Conservation (phyloP, 2,329 filamentous ascomycete species). For the Akanthomyces uredinophilus region DNA sequence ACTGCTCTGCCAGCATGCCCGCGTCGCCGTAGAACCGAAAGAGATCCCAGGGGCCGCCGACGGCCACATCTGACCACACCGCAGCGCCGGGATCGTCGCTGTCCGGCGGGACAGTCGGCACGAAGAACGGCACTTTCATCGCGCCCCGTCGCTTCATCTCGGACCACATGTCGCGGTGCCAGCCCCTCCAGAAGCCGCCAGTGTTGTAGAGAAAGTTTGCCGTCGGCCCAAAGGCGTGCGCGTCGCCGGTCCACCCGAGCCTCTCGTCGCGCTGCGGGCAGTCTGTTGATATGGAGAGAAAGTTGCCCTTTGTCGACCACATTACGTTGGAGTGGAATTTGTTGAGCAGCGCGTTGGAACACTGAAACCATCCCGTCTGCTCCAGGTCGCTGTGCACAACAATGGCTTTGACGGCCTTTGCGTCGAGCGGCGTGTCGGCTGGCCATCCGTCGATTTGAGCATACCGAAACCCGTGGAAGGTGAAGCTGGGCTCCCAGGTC, state of each 20-base stretch:
- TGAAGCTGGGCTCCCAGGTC: constrained; percentile 43
- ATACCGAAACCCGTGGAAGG: constrained; percentile 49
- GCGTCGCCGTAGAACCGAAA: constrained; percentile 35
- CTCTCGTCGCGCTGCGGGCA: constrained; percentile 53
- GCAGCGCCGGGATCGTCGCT: constrained; percentile 15
- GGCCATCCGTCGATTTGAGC: constrained; percentile 43
- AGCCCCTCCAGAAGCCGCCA: constrained; percentile 43
- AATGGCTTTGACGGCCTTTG: constrained; percentile 23
- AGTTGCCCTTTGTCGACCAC: constrained; percentile 57
- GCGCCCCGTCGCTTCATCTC: constrained; percentile 24
- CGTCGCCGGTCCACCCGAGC: constrained; percentile 49
- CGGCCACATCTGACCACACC: constrained; percentile 15
- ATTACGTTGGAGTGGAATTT: constrained; percentile 48
- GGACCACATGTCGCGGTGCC: constrained; percentile 42
- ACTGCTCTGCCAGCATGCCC: constrained; percentile 33
- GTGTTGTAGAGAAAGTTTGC: constrained; percentile 51
- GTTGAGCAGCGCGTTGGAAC: constrained; percentile 48
- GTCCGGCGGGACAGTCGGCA: constrained; percentile 25
- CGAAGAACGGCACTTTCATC: constrained; percentile 25
- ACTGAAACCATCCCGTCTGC: constrained; percentile 44
- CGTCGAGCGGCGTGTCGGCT: constrained; percentile 17
- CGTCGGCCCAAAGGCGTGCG: constrained; percentile 44
- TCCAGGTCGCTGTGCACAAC: constrained; percentile 49
- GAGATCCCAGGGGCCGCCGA: constrained; percentile 35
- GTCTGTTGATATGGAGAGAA: constrained; percentile 52